Base-by-base conservation (phyloP, 805 yeast genomes). In the Yarrowia sp. region DNA sequence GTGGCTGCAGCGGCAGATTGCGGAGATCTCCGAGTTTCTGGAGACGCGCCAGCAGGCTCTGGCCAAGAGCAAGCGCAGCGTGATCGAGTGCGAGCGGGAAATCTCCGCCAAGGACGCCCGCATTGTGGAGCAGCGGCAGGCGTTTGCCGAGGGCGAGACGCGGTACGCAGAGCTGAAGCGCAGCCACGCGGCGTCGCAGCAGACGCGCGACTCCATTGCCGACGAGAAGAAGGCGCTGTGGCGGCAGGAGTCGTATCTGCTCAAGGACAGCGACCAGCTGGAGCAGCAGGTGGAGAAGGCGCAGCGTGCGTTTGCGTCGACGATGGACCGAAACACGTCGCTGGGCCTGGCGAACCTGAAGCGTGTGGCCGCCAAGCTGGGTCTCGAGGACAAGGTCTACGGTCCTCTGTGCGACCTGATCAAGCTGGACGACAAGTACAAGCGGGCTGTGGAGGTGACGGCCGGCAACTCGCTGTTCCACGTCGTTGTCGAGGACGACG, bases 381-480 rank as follows among this genome's bases (percentile, higher is more conserved):
- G 84, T 7, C 72, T 93, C 35, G 73, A 74, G 1, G 80, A 78
- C 24, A 81, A 84, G 18, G 96, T 90, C 9, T 85, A 82, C 73
- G 99, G 99, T 0, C 86, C 96, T 0, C 73, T 94, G 16, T 94
- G 96, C 38, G 96, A 91, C 65, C 76, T 94, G 31, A 87, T 94
- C 59, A 80, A 80, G 62, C 93, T 90, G 3, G 87, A 87, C 66
- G 91, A 87, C 61, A 88, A 88, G 68, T 92, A 90, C 70, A 86
- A 86, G 69, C 81, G 85, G 1, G 96, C 97, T 0, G 89, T 86
- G 1, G 98, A 94, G 71, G 92, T 88, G 1, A 82, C 90, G 51
- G 97, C 96, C 21, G 97, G 97, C 1, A 85, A 83, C 64, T 81
- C 96, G 2, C 75, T 94, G 59, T 92, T 91, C 69, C 90, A 93